Evolutionary conservation across 345 rosid genomes (phyloP).

Genomic region (Boechera stricta): DNA sequence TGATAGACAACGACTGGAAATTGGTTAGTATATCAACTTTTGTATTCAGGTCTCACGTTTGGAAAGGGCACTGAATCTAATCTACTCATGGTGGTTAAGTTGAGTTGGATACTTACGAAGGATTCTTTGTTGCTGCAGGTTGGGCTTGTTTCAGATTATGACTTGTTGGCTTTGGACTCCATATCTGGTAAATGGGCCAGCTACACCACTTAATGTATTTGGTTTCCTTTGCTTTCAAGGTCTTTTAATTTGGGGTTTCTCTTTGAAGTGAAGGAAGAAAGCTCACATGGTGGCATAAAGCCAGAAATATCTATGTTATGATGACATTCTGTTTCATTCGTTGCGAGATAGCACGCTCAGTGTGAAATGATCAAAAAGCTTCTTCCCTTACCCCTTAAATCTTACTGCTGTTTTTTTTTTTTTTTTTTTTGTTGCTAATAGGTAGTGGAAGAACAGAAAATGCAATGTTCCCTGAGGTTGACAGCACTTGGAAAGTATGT

Average conservation of each 20-base stretch:
- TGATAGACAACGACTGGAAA: conserved; percentile 81
- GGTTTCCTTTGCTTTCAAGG: conserved; percentile 30
- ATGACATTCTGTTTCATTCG: conserved; percentile 34
- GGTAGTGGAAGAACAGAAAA: conserved; percentile 70
- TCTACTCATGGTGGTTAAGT: background rate
- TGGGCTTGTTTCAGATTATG: conserved; percentile 97
- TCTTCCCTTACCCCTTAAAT: conserved; percentile 24
- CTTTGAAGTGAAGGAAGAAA: conserved; percentile 17
- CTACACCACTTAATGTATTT: conserved; percentile 13
- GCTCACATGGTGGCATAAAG: conserved; percentile 33
- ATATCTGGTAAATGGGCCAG: conserved; percentile 67
- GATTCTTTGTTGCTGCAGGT: conserved; percentile 61
- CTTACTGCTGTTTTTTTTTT: conserved; percentile 20
- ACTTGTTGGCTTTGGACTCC: conserved; percentile 90
- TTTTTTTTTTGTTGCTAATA: conserved; percentile 27
- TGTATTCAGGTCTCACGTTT: conserved; percentile 14
- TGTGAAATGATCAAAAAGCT: conserved; percentile 40
- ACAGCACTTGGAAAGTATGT: conserved; percentile 94
- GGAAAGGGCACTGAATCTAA: background rate
- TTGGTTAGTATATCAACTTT: conserved; percentile 54
- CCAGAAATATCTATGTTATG: conserved; percentile 33
- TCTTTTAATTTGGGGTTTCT: background rate
- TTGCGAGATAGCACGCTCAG: conserved; percentile 37
- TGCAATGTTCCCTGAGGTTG: conserved; percentile 92
- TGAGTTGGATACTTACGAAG: conserved; percentile 21